These are phyloP conservation scores for Ulmus americana DNA, from an alignment of 331 rosid species.

Conservation along the genomic window DNA sequence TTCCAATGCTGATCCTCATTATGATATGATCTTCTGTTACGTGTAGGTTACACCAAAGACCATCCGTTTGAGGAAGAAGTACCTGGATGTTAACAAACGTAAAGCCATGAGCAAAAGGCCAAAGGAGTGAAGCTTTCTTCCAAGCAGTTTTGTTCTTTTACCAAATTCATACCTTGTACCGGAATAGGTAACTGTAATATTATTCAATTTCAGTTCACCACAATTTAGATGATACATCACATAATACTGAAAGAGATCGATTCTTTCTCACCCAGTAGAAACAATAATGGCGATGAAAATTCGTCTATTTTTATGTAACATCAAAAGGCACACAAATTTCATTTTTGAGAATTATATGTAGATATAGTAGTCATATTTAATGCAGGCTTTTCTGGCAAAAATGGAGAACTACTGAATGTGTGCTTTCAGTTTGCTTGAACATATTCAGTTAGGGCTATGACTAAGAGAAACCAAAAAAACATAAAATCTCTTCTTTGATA, in stretches of 20 bases:
- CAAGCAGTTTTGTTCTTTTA: constrained; percentile 31
- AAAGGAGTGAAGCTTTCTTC: constrained; percentile 45
- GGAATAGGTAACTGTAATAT: constrained; percentile 14
- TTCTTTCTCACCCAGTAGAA: constrained; percentile 26
- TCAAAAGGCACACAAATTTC: not conserved
- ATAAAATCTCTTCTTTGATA: not conserved
- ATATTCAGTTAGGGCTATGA: not conserved
- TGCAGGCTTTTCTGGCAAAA: constrained; percentile 6
- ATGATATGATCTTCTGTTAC: constrained; percentile 3
- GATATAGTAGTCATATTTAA: not conserved
- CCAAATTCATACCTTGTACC: constrained; percentile 8
- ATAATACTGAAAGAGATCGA: constrained; percentile 10
- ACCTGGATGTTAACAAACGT: constrained; percentile 82
- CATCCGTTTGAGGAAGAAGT: constrained; percentile 79
- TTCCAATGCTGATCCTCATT: not conserved
- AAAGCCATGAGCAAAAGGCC: constrained; percentile 74
- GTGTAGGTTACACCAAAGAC: constrained; percentile 84
- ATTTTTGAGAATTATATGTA: not conserved
- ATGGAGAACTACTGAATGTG: not conserved
- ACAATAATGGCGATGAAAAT: not conserved
- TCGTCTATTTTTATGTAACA: not conserved
- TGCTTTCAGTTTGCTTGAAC: not conserved
- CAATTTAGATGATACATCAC: constrained; percentile 25
- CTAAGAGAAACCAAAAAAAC: not conserved
- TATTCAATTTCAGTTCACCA: constrained; percentile 22